A percentile compares a stretch with the other conserved stretches of the same genome.
Evolutionary conservation across 2,329 filamentous ascomycete species (phyloP).

Genomic region (Aspergillus sp.): DNA sequence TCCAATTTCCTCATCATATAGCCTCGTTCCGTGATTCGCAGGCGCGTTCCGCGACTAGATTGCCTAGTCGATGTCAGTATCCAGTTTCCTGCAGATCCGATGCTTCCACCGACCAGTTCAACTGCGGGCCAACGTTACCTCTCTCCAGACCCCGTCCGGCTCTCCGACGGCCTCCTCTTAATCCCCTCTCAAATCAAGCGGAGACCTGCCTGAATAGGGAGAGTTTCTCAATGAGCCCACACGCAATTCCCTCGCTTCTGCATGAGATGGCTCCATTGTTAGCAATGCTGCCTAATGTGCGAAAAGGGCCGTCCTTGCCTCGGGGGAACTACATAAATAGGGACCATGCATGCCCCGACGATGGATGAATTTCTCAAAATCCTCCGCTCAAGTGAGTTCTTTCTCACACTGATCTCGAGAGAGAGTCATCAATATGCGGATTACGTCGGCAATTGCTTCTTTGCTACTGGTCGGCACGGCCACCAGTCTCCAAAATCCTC

Average conservation of each 20-base stretch:
- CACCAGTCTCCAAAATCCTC: slow-evolving; percentile 23
- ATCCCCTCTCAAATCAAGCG: neutral
- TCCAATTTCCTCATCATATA: no score
- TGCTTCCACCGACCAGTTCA: neutral
- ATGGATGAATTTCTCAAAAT: neutral
- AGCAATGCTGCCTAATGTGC: neutral
- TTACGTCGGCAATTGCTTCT: slow-evolving; percentile 4
- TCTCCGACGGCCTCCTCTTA: neutral
- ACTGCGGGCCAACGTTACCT: neutral
- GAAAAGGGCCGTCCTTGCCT: neutral
- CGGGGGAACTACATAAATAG: neutral
- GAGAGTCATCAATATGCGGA: slow-evolving; percentile 3
- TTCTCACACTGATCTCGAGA: neutral
- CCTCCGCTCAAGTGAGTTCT: neutral
- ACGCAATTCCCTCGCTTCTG: neutral
- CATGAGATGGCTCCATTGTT: neutral
- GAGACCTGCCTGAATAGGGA: neutral
- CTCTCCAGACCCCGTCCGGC: no score
- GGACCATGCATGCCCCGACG: neutral
- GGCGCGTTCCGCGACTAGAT: neutral
- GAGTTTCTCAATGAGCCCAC: neutral
- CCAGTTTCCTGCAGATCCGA: neutral
- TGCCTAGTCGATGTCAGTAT: neutral
- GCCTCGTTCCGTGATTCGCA: neutral
- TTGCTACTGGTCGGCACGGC: slow-evolving; percentile 13